Evolutionary conservation across 2,329 filamentous ascomycete species (phyloP).

Genomic region (Cercospora brassicicola): DNA sequence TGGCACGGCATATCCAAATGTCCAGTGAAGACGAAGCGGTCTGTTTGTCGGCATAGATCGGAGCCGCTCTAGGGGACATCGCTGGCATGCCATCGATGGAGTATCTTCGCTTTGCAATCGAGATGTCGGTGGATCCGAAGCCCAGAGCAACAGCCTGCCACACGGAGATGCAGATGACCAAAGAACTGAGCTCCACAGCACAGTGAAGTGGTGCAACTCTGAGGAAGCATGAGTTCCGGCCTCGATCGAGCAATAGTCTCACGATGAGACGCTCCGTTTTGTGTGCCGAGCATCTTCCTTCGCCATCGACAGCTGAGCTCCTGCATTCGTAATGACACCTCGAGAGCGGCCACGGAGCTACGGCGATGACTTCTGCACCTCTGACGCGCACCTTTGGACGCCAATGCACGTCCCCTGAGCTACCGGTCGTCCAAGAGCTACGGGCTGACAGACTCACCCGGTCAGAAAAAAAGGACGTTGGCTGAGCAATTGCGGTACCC

Average conservation of each 20-base stretch:
- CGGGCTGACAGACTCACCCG: neutral
- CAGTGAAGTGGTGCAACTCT: neutral
- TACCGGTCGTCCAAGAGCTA: neutral
- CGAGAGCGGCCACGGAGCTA: neutral
- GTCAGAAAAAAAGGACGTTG: neutral
- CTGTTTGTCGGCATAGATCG: neutral
- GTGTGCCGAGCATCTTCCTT: neutral
- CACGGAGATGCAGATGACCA: neutral
- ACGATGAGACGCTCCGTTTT: neutral
- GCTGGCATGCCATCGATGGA: neutral
- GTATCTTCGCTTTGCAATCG: neutral
- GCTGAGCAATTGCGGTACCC: neutral
- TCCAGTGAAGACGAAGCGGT: neutral
- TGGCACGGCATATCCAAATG: neutral
- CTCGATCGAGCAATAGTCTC: neutral
- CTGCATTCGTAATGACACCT: neutral
- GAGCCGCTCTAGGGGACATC: neutral
- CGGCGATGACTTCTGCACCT: neutral
- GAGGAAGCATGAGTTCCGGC: neutral
- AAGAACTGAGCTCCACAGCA: neutral
- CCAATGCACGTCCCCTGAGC: neutral
- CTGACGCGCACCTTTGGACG: neutral
- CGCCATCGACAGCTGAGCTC: neutral
- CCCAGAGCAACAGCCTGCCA: neutral
- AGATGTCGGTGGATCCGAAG: neutral